Evolutionary conservation across 306 rosid species (phyloP).

Genomic region (Vigna trinervia): DNA sequence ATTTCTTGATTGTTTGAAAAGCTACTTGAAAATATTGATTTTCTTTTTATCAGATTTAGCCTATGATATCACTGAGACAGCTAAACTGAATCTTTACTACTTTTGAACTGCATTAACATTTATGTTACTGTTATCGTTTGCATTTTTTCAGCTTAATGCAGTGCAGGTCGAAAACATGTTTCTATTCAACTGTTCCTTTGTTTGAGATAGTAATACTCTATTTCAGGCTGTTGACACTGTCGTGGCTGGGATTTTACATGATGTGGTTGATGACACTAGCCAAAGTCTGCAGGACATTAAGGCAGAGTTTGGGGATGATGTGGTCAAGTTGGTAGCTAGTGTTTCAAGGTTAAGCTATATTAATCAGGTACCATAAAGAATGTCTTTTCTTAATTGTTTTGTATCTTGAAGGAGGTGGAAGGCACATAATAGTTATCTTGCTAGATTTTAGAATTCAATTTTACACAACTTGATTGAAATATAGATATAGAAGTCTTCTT

Average conservation of each 20-base stretch:
- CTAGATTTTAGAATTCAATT: slow-evolving; percentile 37
- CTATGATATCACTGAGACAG: slow-evolving; percentile 16
- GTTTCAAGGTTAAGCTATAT: slow-evolving; percentile 91
- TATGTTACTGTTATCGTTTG: neutral
- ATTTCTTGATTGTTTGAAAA: slow-evolving; percentile 1
- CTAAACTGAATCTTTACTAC: slow-evolving; percentile 19
- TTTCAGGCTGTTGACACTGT: slow-evolving; percentile 92
- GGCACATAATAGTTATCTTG: slow-evolving; percentile 17
- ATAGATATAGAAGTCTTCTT: neutral
- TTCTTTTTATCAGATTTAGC: neutral
- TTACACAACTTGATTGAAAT: neutral
- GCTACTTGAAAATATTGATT: neutral
- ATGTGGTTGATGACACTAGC: slow-evolving; percentile 86
- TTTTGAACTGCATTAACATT: slow-evolving; percentile 22
- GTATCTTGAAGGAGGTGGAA: slow-evolving; percentile 37
- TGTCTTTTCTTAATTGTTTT: slow-evolving; percentile 36
- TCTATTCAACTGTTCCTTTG: slow-evolving; percentile 29
- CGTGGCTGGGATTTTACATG: slow-evolving; percentile 97
- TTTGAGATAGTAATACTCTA: slow-evolving; percentile 37
- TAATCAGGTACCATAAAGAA: slow-evolving; percentile 74
- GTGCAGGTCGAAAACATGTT: slow-evolving; percentile 22
- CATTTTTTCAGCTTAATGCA: slow-evolving; percentile 9
- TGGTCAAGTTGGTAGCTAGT: slow-evolving; percentile 85
- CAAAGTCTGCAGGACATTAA: slow-evolving; percentile 70
- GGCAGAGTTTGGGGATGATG: slow-evolving; percentile 85